A percentile compares a stretch with the other conserved stretches of the same genome.
These are phyloP conservation scores for Escovopsis sp. DNA, from an alignment of 2,329 filamentous ascomycete species.

Conservation along the genomic window DNA sequence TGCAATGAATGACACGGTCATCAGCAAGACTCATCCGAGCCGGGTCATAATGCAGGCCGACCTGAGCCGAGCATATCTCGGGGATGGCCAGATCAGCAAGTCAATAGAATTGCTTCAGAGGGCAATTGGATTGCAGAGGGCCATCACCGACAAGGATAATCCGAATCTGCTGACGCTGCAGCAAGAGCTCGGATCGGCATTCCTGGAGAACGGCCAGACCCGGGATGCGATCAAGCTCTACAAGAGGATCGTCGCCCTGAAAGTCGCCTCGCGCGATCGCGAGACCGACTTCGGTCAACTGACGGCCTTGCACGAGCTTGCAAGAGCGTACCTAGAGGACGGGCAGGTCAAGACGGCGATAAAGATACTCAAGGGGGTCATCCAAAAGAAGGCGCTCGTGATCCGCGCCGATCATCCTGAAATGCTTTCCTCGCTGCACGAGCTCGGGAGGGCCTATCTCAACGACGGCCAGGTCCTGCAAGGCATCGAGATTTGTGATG, in stretches of 20 bases:
- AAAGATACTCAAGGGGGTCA: background rate
- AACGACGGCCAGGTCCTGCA: conserved; percentile 2
- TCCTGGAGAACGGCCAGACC: conserved; percentile 2
- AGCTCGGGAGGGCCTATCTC: conserved; percentile 2
- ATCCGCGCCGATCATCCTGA: conserved; percentile 1
- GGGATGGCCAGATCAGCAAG: conserved; percentile 1
- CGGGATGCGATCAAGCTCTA: conserved; percentile 1
- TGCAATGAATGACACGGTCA: background rate
- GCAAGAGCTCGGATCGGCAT: conserved; percentile 3
- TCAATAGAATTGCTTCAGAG: conserved; percentile 1
- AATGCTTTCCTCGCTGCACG: conserved; percentile 2
- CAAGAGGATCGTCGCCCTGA: background rate
- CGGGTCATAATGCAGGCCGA: conserved; percentile 1
- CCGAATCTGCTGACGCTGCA: conserved; percentile 1
- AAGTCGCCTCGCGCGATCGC: background rate
- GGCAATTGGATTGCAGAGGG: background rate
- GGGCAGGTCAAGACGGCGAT: conserved; percentile 5
- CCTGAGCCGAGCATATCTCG: background rate
- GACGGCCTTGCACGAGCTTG: conserved; percentile 4
- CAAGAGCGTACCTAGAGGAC: background rate
- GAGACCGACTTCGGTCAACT: conserved; percentile 1
- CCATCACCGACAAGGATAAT: background rate
- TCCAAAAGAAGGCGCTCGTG: conserved; percentile 1
- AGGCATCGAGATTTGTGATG: conserved; percentile 1
- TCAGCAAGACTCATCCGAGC: conserved; percentile 1